Percentiles rank a stretch among this genome's conserved stretches.
Evolutionary conservation across 1,284 basidiomycete genomes (phyloP).

Genomic region (Cryptococcus sp.): DNA sequence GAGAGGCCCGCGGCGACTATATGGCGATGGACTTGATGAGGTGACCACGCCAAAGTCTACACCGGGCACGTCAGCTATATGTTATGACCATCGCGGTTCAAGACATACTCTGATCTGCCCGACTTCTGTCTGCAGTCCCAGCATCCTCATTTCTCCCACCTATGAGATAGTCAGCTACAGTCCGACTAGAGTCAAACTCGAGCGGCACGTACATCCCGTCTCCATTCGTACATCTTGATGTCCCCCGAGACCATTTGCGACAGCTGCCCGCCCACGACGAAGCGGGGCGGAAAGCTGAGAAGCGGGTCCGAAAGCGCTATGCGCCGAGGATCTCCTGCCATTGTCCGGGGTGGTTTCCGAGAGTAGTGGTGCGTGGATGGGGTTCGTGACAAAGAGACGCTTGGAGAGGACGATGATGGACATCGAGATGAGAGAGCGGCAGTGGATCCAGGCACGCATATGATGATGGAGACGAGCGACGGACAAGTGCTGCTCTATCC

Average conservation of each 20-base stretch:
- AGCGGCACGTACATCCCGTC: conserved; percentile 27
- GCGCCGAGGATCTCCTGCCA: conserved; percentile 24
- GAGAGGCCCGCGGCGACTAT: conserved; percentile 38
- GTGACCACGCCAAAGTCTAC: conserved; percentile 45
- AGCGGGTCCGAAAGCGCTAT: conserved; percentile 41
- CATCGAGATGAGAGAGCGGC: neutral
- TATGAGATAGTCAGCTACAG: conserved; percentile 3
- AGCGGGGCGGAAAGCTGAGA: conserved; percentile 22
- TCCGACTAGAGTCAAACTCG: neutral
- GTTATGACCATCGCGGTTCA: neutral
- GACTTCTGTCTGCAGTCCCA: conserved; percentile 43
- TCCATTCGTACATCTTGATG: conserved; percentile 46
- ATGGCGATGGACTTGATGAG: conserved; percentile 32
- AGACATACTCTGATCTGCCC: conserved; percentile 36
- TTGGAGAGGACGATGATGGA: neutral
- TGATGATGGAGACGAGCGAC: too few species aligned
- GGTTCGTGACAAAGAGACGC: too few species aligned
- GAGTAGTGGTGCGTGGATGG: neutral
- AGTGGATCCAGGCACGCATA: conserved; percentile 10
- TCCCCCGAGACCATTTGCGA: conserved; percentile 36
- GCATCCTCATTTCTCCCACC: conserved; percentile 37
- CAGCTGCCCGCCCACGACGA: conserved; percentile 43
- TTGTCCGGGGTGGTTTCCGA: neutral
- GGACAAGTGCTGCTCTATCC: too few species aligned
- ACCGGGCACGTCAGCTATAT: neutral